Base-by-base conservation (phyloP, 192 early-diverging fungal genomes). In the Lunasporangiospora selenospora region DNA sequence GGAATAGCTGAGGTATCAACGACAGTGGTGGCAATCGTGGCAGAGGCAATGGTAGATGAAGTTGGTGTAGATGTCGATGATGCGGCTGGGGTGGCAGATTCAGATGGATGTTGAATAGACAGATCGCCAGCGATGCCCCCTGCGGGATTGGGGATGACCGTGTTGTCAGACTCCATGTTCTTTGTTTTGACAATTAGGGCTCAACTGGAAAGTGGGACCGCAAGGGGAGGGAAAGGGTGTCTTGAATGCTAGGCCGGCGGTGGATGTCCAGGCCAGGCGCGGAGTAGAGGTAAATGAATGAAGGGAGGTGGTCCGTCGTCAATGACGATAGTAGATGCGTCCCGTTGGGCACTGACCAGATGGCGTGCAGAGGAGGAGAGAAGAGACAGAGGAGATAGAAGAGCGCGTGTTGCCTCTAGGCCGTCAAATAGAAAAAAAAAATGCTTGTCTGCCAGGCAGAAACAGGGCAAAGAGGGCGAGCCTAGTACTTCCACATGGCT, bases 31-130 rank as follows among this genome's bases (percentile, higher is more conserved):
- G 62, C 30, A 19, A 24, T 44, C 10, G 39, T n/a, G 9, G 39
- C 15, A 19, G 45, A 50, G 43, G 62, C 47, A 31, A 54, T 64
- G 32, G 21, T 16, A 10, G 46, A 51, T 51, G 49, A 33, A 1
- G 32, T 33, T 19, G n/a, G 32, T 51, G 49, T n/a, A 34, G 27
- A 32, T 0, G 19, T 31, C n/a, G 21, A n/a, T 18, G 21, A 18
- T 4, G 48, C 13, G 32, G 49, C 9, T 4, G 19, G 48, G 12
- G 48, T 32, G 15, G 18, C 21, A 21, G 19, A 2, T 5, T 16
- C 8, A 19, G 29, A 32, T 2, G 30, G 8, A 29, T 0, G 5
- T 7, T 48, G 27, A 38, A 38, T 10, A 38, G 7, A 15, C 8
- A 38, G 8, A 38, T 10, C 7, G 4, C n/a, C 7, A 51, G 19